Base-by-base conservation (phyloP, 2,329 filamentous ascomycete species). In the Cercospora sp. region DNA sequence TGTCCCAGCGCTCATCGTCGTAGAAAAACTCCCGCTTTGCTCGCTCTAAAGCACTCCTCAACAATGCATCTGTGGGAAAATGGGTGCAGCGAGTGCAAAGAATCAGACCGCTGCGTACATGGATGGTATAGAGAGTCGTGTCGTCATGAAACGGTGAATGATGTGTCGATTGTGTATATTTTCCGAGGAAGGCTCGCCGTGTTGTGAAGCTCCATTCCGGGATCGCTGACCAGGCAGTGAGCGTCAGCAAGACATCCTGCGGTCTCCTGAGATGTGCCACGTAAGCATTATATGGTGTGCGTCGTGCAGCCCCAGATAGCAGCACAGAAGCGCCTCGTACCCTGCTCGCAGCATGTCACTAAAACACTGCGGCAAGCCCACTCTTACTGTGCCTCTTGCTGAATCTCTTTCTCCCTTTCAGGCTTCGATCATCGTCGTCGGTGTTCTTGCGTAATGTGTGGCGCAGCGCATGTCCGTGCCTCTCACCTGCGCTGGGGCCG, bases 301-400 rank as follows among this genome's bases (percentile, higher is more conserved):
- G 34, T 21, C 28, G 34, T 65, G 62, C 37, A 32, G 34, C 62
- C 26, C 13, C 28, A 55, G 18, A 24, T 34, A 21, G 49, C 34
- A 63, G 24, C 62, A 65, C 62, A 65, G 61, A 28, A 58, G 57
- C 37, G 34, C 61, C 30, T 59, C 61, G 58, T 65, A 37, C 34
- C 59, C 62, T 51, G 34, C 37, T 57, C 61, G 32, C 51, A 65
- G 53, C 49, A 45, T 53, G 49, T 59, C 34, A 65, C 69, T 73
- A 97, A 78, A 97, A 97, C 61, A 92, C 91, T 60, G 94, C 91
- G 30, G 93, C 93, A 60, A 97, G 86, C n/a, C 94, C 94, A 79
- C 93, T 97, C 82, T 96, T 97, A 16, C 92, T 96, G 81, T 97
- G 93, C 73, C 94, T 86, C 81, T 95, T 95, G 82, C 93, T 97